phyloP scores from a whole-genome alignment of 2,329 filamentous ascomycete genomes.

The Xylaria sp. region DNA sequence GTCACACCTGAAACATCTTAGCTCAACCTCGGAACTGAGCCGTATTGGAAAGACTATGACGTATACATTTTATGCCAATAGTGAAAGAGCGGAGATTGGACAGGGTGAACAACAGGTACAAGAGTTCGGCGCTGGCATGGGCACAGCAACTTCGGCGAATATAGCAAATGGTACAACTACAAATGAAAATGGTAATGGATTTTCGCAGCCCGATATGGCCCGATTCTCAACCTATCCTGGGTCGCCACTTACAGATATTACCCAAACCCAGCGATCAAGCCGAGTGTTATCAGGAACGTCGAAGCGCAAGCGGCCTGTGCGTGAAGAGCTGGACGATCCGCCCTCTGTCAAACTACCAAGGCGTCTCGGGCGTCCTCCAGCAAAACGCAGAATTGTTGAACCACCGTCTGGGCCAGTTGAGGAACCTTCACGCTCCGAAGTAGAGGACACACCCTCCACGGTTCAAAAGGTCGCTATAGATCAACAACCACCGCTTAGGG shows the following conservation, averaged over 20 bases:
- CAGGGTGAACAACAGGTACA: slow-evolving; percentile 22
- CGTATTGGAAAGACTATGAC: slow-evolving; percentile 56
- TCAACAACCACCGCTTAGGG: slow-evolving; percentile 18
- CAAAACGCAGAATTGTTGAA: not conserved
- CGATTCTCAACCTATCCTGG: slow-evolving; percentile 33
- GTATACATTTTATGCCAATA: slow-evolving; percentile 54
- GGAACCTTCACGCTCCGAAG: not conserved
- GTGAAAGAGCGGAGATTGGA: slow-evolving; percentile 26
- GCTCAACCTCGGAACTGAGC: slow-evolving; percentile 53
- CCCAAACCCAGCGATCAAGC: slow-evolving; percentile 10
- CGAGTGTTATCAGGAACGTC: slow-evolving; percentile 27
- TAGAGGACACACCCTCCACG: not conserved
- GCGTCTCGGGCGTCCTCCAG: slow-evolving; percentile 21
- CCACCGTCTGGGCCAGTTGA: not conserved
- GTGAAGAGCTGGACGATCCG: slow-evolving; percentile 26
- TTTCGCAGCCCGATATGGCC: slow-evolving; percentile 38
- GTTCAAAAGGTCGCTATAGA: not conserved
- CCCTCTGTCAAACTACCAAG: slow-evolving; percentile 19
- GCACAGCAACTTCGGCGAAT: not conserved
- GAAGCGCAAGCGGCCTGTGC: slow-evolving; percentile 27
- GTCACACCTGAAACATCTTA: slow-evolving; percentile 53
- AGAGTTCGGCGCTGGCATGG: not conserved
- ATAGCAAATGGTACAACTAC: not conserved
- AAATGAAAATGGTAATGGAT: slow-evolving; percentile 20
- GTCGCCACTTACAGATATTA: slow-evolving; percentile 39